phyloP scores from a whole-genome alignment of 176 grass and related monocot genomes.

The Carex kokanica region DNA sequence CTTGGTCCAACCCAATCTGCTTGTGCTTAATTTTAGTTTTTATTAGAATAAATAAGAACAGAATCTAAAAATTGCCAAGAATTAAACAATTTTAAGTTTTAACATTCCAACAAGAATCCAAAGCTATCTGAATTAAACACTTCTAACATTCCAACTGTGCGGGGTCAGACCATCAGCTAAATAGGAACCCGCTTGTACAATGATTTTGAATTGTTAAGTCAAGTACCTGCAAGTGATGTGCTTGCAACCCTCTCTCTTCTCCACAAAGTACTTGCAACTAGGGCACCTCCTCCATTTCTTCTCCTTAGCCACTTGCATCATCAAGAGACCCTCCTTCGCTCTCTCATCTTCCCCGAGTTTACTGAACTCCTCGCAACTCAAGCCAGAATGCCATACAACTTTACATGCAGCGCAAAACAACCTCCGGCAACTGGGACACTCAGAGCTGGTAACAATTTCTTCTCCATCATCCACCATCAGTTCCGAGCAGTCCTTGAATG shows the following conservation, averaged over 20 bases:
- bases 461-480: conserved; percentile 37
- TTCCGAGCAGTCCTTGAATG: conserved; percentile 62
- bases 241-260: conserved; percentile 42
- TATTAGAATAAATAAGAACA: no score
- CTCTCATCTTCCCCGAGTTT: conserved; percentile 21
- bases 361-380: conserved; percentile 43
- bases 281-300: conserved; percentile 58
- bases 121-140: background rate
- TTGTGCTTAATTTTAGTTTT: no score
- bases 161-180: no score
- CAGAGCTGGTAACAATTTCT: conserved; percentile 16
- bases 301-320: conserved; percentile 36
- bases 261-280: conserved; percentile 48
- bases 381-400: conserved; percentile 51
- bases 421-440: conserved; percentile 53
- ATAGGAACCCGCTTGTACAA: no score
- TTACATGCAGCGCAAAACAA: conserved; percentile 53
- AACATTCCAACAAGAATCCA: background rate
- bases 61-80: no score
- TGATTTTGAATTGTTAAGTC: no score
- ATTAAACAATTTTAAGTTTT: no score
- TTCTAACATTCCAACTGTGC: no score
- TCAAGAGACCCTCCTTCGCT: conserved; percentile 36
- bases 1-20: no score
- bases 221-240: conserved; percentile 60